Base-by-base conservation (phyloP, 495 filamentous ascomycete genomes). In the Penicillium coffeae region DNA sequence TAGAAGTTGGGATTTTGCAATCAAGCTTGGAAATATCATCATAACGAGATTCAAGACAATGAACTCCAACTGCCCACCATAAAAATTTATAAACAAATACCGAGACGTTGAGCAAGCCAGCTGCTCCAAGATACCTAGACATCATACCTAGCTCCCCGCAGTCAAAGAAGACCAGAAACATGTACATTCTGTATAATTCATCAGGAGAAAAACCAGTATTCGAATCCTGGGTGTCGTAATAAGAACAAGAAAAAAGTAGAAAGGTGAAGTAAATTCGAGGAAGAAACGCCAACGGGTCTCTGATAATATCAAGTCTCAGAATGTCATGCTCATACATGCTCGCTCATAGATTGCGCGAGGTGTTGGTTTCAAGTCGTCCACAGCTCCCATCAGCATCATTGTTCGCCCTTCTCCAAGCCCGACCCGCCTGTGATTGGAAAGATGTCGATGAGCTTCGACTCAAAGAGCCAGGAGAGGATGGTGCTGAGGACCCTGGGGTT, bases 391-490 rank as follows among this genome's bases (percentile, higher is more conserved):
- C 55, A 35, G 55, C 52, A 10, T 58, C 12, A 35, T 13, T 40
- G 1, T 48, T 39, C 42, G 60, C 55, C 10, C 47, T 52, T 44
- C 47, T 39, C 12, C 45, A 50, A 16, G 58, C 22, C 14, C 45
- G 19, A n/a, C 22, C 49, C 3, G 44, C 39, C 12, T 56, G 54
- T 33, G 63, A 57, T 8, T 63, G 54, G 18, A 65, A 53, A 0
- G 65, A 68, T 1, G 59, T 62, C 0, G 69, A 69, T 0, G 63
- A 58, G 16, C 57, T 69, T 25, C 65, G 53, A 45, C 67, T 69
- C 33, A 69, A 42, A 0, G 63, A 72, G 21, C 54, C 59, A 0
- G 65, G 58, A 2, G 63, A 65, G 1, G 61, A 62, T 0, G 60
- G 55, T 0, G 52, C 54, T 6, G 62, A 65, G 13, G 65, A 63